phyloP scores from a whole-genome alignment of 1,139 yeast species.

The Kodamaea sp. region DNA sequence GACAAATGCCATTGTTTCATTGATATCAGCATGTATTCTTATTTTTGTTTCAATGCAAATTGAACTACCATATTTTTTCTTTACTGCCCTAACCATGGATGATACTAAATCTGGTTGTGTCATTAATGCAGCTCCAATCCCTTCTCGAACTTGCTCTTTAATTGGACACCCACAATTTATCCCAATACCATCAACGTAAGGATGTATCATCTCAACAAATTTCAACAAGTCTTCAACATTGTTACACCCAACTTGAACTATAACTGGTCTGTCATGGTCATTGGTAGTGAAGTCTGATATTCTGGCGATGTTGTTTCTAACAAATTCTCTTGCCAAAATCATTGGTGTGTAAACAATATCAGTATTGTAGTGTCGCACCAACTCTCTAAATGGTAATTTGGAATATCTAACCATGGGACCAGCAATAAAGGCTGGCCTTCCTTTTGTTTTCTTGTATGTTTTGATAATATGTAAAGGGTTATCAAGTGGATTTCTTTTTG shows the following conservation, averaged over 20 bases:
- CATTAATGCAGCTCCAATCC: slow-evolving; percentile 96
- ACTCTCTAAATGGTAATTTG: slow-evolving; percentile 83
- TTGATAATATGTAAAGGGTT: slow-evolving; percentile 55
- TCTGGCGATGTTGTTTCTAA: slow-evolving; percentile 77
- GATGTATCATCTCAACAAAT: slow-evolving; percentile 85
- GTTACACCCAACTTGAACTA: slow-evolving; percentile 90
- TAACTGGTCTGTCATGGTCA: slow-evolving; percentile 59
- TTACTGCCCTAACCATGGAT: slow-evolving; percentile 79
- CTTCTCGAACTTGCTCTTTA: slow-evolving; percentile 90
- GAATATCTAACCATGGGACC: slow-evolving; percentile 99
- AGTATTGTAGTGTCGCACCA: slow-evolving; percentile 65
- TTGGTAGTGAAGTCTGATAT: slow-evolving; percentile 83
- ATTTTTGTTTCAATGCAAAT: slow-evolving; percentile 87
- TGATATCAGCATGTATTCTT: slow-evolving; percentile 72
- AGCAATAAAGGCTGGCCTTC: slow-evolving; percentile 70
- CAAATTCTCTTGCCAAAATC: slow-evolving; percentile 95
- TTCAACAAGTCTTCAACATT: slow-evolving; percentile 79
- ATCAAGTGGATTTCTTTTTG: slow-evolving; percentile 41
- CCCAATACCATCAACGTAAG: slow-evolving; percentile 91
- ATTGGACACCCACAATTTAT: slow-evolving; percentile 97
- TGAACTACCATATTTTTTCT: slow-evolving; percentile 61
- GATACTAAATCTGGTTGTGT: slow-evolving; percentile 67
- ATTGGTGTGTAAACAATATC: slow-evolving; percentile 93
- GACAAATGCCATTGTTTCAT: slow-evolving; percentile 72
- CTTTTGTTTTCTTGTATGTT: slow-evolving; percentile 28